phyloP scores from a whole-genome alignment of 1,284 basidiomycete species.

The Naganishia albida region DNA sequence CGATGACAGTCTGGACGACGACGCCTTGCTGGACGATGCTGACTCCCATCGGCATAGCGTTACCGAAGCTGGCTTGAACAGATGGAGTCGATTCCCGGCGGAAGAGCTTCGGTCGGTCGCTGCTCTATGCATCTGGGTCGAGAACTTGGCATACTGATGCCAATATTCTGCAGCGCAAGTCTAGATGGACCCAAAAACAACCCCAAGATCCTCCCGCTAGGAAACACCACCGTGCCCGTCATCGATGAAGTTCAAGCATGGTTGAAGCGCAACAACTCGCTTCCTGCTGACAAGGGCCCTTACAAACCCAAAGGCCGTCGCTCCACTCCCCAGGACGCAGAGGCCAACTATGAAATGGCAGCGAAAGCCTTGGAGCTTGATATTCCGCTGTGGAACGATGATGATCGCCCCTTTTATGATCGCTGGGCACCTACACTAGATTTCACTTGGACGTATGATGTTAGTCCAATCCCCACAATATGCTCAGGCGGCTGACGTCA shows the following conservation, averaged over 20 bases:
- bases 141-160: not conserved
- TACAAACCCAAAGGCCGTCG: slow-evolving; percentile 12
- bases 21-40: slow-evolving; percentile 11
- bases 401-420: slow-evolving; percentile 28
- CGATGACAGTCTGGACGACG: not conserved
- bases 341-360: slow-evolving; percentile 23
- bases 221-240: slow-evolving; percentile 26
- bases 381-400: slow-evolving; percentile 8
- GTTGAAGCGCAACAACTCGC: slow-evolving; percentile 26
- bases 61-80: slow-evolving; percentile 10
- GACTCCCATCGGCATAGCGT: slow-evolving; percentile 8
- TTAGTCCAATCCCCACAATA: too few relatives aligned
- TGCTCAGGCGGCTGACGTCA: too few relatives aligned
- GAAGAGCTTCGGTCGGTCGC: slow-evolving; percentile 3
- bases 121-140: not conserved
- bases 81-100: slow-evolving; percentile 26
- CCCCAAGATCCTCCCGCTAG: slow-evolving; percentile 29
- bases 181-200: slow-evolving; percentile 24
- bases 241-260: slow-evolving; percentile 29
- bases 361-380: slow-evolving; percentile 17
- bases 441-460: slow-evolving; percentile 31
- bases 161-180: slow-evolving; percentile 1
- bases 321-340: slow-evolving; percentile 26
- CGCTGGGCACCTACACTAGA: slow-evolving; percentile 32
- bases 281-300: slow-evolving; percentile 16